Percentiles rank a stretch among this genome's conserved stretches.
phyloP scores from a whole-genome alignment of 148 eudicot species.

The Tetragonia tetragonoides region DNA sequence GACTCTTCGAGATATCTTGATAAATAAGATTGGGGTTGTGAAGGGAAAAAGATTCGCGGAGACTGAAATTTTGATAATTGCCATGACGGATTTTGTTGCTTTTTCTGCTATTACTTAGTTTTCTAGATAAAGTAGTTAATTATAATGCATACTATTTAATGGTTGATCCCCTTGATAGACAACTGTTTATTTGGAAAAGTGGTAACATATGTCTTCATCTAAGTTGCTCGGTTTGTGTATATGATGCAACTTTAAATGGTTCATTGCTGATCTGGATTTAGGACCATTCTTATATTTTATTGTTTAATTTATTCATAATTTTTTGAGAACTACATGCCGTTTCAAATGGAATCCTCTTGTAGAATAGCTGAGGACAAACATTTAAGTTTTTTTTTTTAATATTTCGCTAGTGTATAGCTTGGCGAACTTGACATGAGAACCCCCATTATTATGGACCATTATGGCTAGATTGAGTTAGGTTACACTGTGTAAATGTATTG shows the following conservation, averaged over 20 bases:
- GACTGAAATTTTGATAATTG: neutral
- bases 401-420: neutral
- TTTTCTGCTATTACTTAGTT: no score
- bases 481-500: neutral
- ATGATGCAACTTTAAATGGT: no score
- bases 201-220: no score
- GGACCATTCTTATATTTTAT: no score
- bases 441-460: no score
- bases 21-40: neutral
- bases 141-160: no score
- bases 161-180: no score
- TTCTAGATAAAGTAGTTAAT: no score
- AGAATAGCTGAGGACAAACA: neutral
- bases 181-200: no score
- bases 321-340: neutral
- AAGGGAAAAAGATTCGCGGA: neutral
- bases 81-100: neutral
- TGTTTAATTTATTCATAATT: no score
- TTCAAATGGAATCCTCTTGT: neutral
- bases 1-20: neutral
- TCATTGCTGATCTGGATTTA: no score
- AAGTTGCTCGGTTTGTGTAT: no score
- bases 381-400: neutral
- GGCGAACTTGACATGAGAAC: neutral
- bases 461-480: neutral